Base-by-base conservation (phyloP, 2,329 filamentous ascomycete genomes). In the Geoglossum cookeanum region DNA sequence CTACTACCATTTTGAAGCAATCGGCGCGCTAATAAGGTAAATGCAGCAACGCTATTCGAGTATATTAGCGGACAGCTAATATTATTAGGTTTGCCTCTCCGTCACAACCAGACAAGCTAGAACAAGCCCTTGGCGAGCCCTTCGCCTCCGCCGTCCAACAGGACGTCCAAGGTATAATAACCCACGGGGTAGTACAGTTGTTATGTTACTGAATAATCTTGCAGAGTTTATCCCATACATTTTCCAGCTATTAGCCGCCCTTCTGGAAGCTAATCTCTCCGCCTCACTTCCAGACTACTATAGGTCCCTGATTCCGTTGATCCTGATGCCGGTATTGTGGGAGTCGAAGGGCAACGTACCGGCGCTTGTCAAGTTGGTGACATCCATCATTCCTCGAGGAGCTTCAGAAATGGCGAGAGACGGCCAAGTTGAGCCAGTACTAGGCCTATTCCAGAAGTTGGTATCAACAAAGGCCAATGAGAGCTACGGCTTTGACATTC, bases 381-480 rank as follows among this genome's bases (percentile, higher is more conserved):
- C 84, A 9, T 85, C 88, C 15, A 85, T 97, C 63, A 84, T 97
- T 62, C 83, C 87, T 15, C 84, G 86, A 62, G 85, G 84, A 30
- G 78, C 83, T 3, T 74, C 81, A 58, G 77, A 81, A 48, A 89
- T 98, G 63, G 73, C 86, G 17, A 77, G 80, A 29, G 83, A 85
- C 65, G 85, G 90, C 63, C 88, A 96, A 68, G 70, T 96, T 45
- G 87, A 94, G 67, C 81, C 86, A 3, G 81, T 97, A 54, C 77
- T 98, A n/a, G 87, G 89, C 58, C 92, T 98, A 61, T 98, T 97
- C 76, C 91, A 97, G 68, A 90, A 87, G 65, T 78, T 98, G 9
- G 75, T 96, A 47, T 77, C 78, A 2, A 82, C 79, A 62, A 95
- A 92, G 71, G 83, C 84, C 60, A 90, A 90, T 54, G 92, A 98